These are phyloP conservation scores for Reutealis trisperma DNA, from an alignment of 345 rosid species.

Conservation along the genomic window DNA sequence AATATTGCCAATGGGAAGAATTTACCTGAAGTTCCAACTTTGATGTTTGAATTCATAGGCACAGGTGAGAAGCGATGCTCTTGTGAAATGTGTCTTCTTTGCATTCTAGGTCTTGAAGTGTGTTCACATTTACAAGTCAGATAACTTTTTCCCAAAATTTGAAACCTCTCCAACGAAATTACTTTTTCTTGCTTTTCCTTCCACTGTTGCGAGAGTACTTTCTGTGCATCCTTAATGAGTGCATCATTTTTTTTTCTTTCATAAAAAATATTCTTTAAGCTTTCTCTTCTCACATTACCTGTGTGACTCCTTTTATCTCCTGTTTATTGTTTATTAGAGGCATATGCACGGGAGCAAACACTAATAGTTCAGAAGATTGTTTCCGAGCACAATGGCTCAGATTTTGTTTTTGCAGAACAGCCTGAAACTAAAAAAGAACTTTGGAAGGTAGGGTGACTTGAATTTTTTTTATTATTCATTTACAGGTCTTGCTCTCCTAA, in stretches of 20 bases:
- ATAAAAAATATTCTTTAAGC: neutral
- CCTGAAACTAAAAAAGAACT: conserved; percentile 85
- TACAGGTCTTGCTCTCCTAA: neutral
- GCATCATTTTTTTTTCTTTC: no score
- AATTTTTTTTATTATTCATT: neutral
- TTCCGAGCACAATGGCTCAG: conserved; percentile 76
- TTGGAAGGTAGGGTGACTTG: conserved; percentile 64
- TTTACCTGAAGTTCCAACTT: conserved; percentile 75
- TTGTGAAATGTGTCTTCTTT: neutral
- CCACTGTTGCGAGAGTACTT: no score
- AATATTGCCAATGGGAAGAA: conserved; percentile 85
- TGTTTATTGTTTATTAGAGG: conserved; percentile 48
- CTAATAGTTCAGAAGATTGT: conserved; percentile 79
- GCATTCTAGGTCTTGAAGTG: neutral
- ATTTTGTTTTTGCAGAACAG: conserved; percentile 84
- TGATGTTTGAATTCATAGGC: conserved; percentile 94
- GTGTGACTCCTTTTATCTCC: conserved; percentile 1
- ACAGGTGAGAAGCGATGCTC: conserved; percentile 52
- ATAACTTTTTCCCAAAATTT: neutral
- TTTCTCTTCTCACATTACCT: conserved; percentile 2
- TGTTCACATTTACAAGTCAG: neutral
- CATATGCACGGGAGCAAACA: conserved; percentile 82
- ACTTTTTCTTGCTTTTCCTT: neutral
- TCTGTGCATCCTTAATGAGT: no score
- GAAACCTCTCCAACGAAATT: neutral